These are phyloP conservation scores for Metschnikowia matae DNA, from an alignment of 805 yeast genomes.

Conservation along the genomic window DNA sequence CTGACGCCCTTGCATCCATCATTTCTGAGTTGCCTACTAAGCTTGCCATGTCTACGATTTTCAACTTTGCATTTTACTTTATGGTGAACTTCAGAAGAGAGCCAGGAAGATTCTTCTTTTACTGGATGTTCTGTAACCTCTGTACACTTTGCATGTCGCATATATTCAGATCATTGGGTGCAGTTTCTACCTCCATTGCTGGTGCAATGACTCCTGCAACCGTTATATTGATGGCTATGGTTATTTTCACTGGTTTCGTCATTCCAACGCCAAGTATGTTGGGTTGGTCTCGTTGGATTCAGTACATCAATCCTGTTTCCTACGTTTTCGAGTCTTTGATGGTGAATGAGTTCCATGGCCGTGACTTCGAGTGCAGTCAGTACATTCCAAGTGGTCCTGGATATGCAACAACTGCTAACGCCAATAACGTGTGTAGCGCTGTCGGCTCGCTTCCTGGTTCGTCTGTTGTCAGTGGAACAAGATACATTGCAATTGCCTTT, in stretches of 20 bases:
- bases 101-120: constrained; percentile 37
- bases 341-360: constrained; percentile 59
- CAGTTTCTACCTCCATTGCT: constrained; percentile 37
- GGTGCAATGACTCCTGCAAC: constrained; percentile 45
- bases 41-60: constrained; percentile 27
- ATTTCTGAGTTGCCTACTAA: constrained; percentile 64
- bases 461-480: constrained; percentile 52
- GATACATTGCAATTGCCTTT: constrained; percentile 47
- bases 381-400: constrained; percentile 59
- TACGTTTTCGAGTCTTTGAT: constrained; percentile 53
- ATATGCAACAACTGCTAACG: constrained; percentile 37
- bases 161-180: constrained; percentile 40
- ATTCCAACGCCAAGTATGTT: constrained; percentile 39
- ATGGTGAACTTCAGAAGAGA: constrained; percentile 33
- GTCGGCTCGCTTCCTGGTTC: constrained; percentile 59
- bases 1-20: constrained; percentile 63
- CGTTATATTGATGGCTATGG: constrained; percentile 46
- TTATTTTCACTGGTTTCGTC: constrained; percentile 50
- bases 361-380: constrained; percentile 51
- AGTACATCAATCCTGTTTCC: constrained; percentile 40
- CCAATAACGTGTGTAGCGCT: constrained; percentile 51
- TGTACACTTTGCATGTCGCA: constrained; percentile 34
- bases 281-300: constrained; percentile 34
- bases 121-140: constrained; percentile 27
- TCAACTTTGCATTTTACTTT: constrained; percentile 31